These are phyloP conservation scores for Cyclotella atomus DNA, from an alignment of 108 stramenopile genomes.

Conservation along the genomic window DNA sequence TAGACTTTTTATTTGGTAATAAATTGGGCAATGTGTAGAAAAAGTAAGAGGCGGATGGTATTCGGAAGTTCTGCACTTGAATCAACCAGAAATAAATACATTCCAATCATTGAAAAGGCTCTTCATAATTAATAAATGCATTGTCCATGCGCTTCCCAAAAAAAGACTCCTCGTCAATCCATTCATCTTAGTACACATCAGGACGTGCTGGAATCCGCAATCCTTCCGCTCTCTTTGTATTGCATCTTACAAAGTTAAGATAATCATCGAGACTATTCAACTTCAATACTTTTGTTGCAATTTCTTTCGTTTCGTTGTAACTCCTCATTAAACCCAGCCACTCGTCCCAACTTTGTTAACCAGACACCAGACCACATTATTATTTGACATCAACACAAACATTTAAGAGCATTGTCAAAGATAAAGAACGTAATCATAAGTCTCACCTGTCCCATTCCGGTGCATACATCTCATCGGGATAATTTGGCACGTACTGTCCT, in stretches of 20 bases:
- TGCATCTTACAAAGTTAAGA: slow-evolving; percentile 45
- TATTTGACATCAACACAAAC: too few relatives aligned
- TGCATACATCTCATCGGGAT: slow-evolving; percentile 79
- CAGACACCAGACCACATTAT: too few relatives aligned
- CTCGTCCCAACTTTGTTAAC: slow-evolving; percentile 80
- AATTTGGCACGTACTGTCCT: slow-evolving; percentile 53
- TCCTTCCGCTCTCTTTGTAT: slow-evolving; percentile 66
- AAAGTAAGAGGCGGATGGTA: too few relatives aligned
- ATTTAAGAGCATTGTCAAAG: too few relatives aligned
- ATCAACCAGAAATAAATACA: too few relatives aligned
- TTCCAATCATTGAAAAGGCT: not conserved
- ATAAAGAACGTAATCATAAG: slow-evolving; percentile 70
- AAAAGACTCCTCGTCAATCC: slow-evolving; percentile 64
- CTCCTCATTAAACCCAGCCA: slow-evolving; percentile 71
- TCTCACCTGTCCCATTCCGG: slow-evolving; percentile 75
- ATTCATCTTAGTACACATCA: slow-evolving; percentile 64
- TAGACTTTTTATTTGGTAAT: too few relatives aligned
- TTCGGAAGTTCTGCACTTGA: too few relatives aligned
- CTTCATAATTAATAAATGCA: not conserved
- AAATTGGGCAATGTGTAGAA: too few relatives aligned
- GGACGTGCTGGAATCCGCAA: slow-evolving; percentile 69
- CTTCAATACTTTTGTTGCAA: slow-evolving; percentile 50
- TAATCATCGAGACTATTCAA: slow-evolving; percentile 62
- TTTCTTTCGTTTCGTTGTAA: slow-evolving; percentile 62
- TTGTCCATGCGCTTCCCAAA: slow-evolving; percentile 30